A percentile compares a stretch with the other conserved stretches of the same genome.
Evolutionary conservation across 257 asterid species (phyloP).

Genomic region (Galeopsis tetrahit): DNA sequence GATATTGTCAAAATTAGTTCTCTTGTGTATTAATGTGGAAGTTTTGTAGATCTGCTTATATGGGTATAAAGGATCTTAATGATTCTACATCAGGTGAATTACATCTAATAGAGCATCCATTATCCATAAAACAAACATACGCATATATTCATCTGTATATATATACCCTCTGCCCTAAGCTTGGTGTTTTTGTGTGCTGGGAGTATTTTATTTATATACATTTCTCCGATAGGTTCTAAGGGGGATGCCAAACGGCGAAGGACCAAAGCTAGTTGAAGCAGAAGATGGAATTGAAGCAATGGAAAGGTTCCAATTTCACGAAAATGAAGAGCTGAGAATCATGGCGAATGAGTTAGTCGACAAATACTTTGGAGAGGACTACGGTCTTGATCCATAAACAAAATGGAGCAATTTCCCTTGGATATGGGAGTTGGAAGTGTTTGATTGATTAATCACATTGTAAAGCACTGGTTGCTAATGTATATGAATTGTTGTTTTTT

Average conservation of each 20-base stretch:
- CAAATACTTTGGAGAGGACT: slow-evolving; percentile 80
- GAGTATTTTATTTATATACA: not conserved
- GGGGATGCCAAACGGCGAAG: slow-evolving; percentile 85
- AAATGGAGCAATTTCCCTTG: not conserved
- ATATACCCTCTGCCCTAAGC: not conserved
- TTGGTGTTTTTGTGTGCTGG: not conserved
- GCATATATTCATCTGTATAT: not conserved
- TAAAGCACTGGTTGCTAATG: slow-evolving; percentile 8
- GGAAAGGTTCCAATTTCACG: slow-evolving; percentile 95
- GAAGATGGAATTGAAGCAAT: slow-evolving; percentile 97
- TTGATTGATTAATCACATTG: not conserved
- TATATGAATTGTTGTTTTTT: slow-evolving; percentile 20
- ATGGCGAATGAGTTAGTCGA: slow-evolving; percentile 89
- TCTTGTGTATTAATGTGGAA: not conserved
- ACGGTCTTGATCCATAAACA: slow-evolving; percentile 66
- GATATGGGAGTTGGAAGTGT: not conserved
- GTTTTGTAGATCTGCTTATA: not conserved
- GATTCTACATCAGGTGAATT: too few species aligned
- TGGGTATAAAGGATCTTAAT: not conserved
- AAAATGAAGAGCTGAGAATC: slow-evolving; percentile 74
- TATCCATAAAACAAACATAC: not conserved
- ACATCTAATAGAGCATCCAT: not conserved
- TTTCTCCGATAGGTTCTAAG: slow-evolving; percentile 67
- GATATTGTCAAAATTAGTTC: not conserved
- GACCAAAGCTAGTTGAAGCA: slow-evolving; percentile 82